A percentile compares a stretch with the other conserved stretches of the same genome.
Evolutionary conservation across 352 stramenopile species (phyloP).

Genomic region (Bremia lactucae): DNA sequence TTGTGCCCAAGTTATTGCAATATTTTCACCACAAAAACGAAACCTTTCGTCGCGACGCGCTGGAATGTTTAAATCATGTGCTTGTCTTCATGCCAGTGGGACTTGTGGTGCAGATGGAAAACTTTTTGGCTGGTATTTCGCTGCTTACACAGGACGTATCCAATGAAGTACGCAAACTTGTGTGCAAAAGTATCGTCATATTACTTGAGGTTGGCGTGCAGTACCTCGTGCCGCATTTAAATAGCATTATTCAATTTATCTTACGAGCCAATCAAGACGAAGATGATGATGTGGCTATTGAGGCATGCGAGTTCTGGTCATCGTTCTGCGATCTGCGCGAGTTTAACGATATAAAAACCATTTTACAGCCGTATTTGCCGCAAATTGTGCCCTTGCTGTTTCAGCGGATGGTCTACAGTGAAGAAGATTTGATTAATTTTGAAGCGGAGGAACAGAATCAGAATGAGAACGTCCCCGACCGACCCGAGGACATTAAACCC

Average conservation of each 20-base stretch:
- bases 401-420: constrained; percentile 91
- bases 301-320: constrained; percentile 88
- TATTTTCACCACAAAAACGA: constrained; percentile 81
- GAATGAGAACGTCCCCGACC: constrained; percentile 83
- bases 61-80: constrained; percentile 87
- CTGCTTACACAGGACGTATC: constrained; percentile 76
- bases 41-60: constrained; percentile 69
- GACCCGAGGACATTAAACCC: constrained; percentile 86
- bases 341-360: constrained; percentile 88
- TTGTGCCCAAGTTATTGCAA: constrained; percentile 83
- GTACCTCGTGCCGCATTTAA: constrained; percentile 82
- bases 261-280: constrained; percentile 77
- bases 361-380: constrained; percentile 73
- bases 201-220: constrained; percentile 83
- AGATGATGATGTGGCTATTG: constrained; percentile 78
- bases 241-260: constrained; percentile 89
- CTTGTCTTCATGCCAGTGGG: constrained; percentile 83
- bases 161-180: constrained; percentile 71
- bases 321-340: constrained; percentile 84
- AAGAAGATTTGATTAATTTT: constrained; percentile 87
- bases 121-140: constrained; percentile 83
- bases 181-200: constrained; percentile 88
- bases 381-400: constrained; percentile 90
- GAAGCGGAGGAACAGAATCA: constrained; percentile 84
- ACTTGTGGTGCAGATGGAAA: constrained; percentile 86